Evolutionary conservation across 192 early-diverging fungal species (phyloP).

Genomic region (Coemansia sp.): DNA sequence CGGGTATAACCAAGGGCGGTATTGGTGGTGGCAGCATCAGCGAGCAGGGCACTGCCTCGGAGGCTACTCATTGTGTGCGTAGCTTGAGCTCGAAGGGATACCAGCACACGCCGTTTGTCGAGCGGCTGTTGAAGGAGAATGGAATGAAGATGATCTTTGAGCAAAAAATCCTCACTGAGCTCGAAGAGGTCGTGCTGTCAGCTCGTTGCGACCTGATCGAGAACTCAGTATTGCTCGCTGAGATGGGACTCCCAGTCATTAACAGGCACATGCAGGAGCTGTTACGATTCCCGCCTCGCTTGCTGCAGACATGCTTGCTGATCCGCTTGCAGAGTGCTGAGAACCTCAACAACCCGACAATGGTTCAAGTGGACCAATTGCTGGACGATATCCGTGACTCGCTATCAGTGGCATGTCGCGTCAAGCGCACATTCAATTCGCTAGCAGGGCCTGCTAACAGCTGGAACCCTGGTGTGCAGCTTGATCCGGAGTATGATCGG

Average conservation of each 20-base stretch:
- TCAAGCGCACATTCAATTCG: conserved; percentile 68
- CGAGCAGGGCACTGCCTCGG: background rate
- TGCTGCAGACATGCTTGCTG: conserved; percentile 79
- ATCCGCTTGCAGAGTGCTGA: conserved; percentile 66
- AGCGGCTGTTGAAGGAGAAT: conserved; percentile 80
- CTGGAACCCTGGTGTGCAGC: conserved; percentile 68
- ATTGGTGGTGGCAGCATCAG: background rate
- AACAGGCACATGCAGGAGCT: conserved; percentile 68
- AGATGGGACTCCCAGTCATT: conserved; percentile 71
- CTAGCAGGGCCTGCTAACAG: conserved; percentile 59
- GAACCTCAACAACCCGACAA: conserved; percentile 38
- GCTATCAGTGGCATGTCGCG: conserved; percentile 65
- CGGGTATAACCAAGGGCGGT: conserved; percentile 19
- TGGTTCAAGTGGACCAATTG: conserved; percentile 67
- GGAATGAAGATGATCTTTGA: conserved; percentile 76
- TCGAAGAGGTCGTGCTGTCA: conserved; percentile 60
- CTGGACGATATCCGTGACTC: conserved; percentile 76
- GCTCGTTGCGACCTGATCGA: conserved; percentile 69
- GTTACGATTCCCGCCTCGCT: conserved; percentile 71
- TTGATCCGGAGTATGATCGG: conserved; percentile 67
- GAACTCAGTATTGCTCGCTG: conserved; percentile 61
- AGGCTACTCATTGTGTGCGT: background rate
- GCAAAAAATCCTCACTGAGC: conserved; percentile 62
- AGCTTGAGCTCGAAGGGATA: conserved; percentile 14
- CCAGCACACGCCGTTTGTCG: conserved; percentile 70